Conservation (phyloP, 495 filamentous ascomycete species). For the Daldinia bambusicola region DNA sequence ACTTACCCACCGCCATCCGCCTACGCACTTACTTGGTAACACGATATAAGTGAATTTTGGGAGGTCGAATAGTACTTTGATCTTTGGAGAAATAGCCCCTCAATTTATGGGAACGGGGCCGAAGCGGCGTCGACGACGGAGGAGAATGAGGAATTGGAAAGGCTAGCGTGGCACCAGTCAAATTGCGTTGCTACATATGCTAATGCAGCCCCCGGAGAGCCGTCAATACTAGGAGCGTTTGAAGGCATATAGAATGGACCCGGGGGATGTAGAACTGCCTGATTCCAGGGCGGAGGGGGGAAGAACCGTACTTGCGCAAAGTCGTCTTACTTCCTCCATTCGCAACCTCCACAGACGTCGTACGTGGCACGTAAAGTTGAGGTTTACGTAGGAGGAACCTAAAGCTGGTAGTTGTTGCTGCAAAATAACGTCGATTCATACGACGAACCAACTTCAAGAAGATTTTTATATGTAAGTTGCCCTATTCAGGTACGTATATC, state of each 20-base stretch:
- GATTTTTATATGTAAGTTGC: not conserved
- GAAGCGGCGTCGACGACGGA: slow-evolving; percentile 29
- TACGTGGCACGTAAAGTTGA: slow-evolving; percentile 35
- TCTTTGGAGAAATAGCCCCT: slow-evolving; percentile 17
- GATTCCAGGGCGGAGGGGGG: slow-evolving; percentile 21
- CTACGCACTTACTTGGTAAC: slow-evolving; percentile 1
- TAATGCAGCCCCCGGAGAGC: slow-evolving; percentile 33
- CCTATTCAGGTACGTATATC: no score
- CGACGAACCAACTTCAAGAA: slow-evolving; percentile 1
- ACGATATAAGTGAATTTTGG: slow-evolving; percentile 9
- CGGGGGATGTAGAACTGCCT: slow-evolving; percentile 23
- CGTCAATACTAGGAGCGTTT: slow-evolving; percentile 8
- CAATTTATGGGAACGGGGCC: slow-evolving; percentile 42
- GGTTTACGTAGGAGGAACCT: slow-evolving; percentile 23
- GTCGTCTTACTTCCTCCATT: slow-evolving; percentile 14
- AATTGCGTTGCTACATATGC: slow-evolving; percentile 26
- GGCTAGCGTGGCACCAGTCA: slow-evolving; percentile 41
- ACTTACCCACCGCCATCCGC: not conserved
- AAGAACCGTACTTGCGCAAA: slow-evolving; percentile 15
- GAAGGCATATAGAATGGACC: slow-evolving; percentile 37
- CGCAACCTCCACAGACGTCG: slow-evolving; percentile 10
- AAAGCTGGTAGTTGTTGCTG: slow-evolving; percentile 17
- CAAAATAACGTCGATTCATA: not conserved
- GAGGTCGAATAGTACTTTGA: slow-evolving; percentile 17
- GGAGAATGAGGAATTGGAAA: slow-evolving; percentile 10